phyloP scores from a whole-genome alignment of 805 yeast genomes.

The Wickerhamomyces queroliae region DNA sequence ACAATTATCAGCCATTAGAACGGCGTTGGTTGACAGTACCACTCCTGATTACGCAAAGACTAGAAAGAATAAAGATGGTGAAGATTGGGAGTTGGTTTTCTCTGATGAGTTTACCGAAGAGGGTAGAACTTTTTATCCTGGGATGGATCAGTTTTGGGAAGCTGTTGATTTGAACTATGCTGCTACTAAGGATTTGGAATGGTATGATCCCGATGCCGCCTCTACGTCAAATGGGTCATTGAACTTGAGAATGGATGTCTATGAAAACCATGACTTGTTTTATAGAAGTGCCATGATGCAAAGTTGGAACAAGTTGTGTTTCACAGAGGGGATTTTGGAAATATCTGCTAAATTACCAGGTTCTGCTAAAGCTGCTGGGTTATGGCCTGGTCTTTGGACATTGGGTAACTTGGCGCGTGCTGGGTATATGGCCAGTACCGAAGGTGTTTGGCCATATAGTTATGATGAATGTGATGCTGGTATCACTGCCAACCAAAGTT shows the following conservation, averaged over 20 bases:
- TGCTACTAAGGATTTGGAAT: constrained; percentile 44
- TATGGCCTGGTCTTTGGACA: constrained; percentile 49
- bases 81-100: constrained; percentile 36
- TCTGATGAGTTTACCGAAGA: constrained; percentile 45
- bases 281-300: constrained; percentile 45
- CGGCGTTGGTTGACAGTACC: constrained; percentile 62
- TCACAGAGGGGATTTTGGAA: constrained; percentile 38
- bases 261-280: constrained; percentile 35
- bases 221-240: constrained; percentile 37
- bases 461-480: constrained; percentile 45
- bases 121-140: constrained; percentile 41
- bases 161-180: constrained; percentile 39
- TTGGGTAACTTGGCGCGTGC: constrained; percentile 46
- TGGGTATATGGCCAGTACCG: constrained; percentile 40
- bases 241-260: constrained; percentile 34
- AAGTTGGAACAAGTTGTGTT: constrained; percentile 42
- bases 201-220: constrained; percentile 47
- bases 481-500: constrained; percentile 42
- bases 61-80: constrained; percentile 30
- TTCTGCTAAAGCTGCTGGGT: constrained; percentile 35
- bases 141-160: constrained; percentile 43
- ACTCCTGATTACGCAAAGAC: constrained; percentile 48
- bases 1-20: constrained; percentile 50
- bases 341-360: constrained; percentile 37
- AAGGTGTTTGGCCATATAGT: constrained; percentile 47